Conservation (phyloP, 1,284 basidiomycete species). For the Marasmius oreades region DNA sequence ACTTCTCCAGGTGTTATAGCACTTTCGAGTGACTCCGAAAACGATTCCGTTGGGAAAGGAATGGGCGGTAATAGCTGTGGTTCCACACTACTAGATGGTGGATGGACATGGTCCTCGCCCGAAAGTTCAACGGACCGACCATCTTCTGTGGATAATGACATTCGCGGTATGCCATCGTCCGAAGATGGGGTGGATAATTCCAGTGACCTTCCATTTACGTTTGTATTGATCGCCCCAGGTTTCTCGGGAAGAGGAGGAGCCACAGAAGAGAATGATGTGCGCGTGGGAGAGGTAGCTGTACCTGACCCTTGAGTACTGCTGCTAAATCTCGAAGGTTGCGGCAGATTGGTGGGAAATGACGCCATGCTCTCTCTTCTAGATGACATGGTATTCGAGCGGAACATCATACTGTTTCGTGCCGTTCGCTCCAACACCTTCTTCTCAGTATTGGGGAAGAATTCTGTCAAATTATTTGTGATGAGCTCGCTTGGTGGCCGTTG, state of each 20-base stretch:
- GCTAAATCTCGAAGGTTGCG: constrained; percentile 55
- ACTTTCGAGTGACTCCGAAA: constrained; percentile 73
- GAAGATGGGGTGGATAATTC: constrained; percentile 28
- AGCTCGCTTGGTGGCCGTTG: constrained; percentile 96
- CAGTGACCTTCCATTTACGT: constrained; percentile 5
- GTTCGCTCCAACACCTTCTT: constrained; percentile 86
- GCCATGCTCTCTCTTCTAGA: constrained; percentile 47
- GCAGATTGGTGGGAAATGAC: constrained; percentile 32
- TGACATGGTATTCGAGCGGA: constrained; percentile 30
- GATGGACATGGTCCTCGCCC: constrained; percentile 32
- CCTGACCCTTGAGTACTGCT: constrained; percentile 66
- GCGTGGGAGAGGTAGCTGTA: constrained; percentile 36
- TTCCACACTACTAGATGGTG: constrained; percentile 26
- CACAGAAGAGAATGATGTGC: constrained; percentile 47
- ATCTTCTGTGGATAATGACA: constrained; percentile 72
- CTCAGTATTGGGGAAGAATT: constrained; percentile 94
- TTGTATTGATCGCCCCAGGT: constrained; percentile 22
- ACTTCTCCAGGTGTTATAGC: constrained; percentile 32
- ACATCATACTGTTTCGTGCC: constrained; percentile 82
- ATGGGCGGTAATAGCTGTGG: constrained; percentile 79
- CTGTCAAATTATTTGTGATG: constrained; percentile 93
- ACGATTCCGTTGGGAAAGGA: constrained; percentile 71
- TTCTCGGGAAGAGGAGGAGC: constrained; percentile 41
- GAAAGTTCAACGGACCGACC: constrained; percentile 56
- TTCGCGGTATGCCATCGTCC: constrained; percentile 47